These are phyloP conservation scores for Fraxinus anomala DNA, from an alignment of 257 asterid genomes.

Conservation along the genomic window DNA sequence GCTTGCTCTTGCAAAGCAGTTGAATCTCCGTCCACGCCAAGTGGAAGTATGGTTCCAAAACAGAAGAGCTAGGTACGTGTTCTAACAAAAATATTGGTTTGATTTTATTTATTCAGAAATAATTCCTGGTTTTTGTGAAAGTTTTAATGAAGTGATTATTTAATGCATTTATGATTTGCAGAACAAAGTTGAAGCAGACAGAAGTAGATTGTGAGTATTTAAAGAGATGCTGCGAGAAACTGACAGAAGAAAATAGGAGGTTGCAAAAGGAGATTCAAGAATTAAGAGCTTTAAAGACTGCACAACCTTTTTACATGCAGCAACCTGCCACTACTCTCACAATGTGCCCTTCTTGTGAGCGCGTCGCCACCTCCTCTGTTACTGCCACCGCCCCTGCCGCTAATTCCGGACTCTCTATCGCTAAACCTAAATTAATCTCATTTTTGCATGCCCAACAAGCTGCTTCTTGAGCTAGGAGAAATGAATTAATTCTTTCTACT, in stretches of 20 bases:
- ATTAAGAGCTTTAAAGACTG: constrained; percentile 73
- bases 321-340: constrained; percentile 87
- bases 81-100: too few relatives aligned
- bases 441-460: too few relatives aligned
- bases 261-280: constrained; percentile 84
- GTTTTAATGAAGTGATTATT: background rate
- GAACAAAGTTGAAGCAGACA: constrained; percentile 93
- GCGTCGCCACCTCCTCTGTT: constrained; percentile 53
- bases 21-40: too few relatives aligned
- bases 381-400: background rate
- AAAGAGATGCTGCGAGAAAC: constrained; percentile 75
- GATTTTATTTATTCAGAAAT: too few relatives aligned
- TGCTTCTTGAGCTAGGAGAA: too few relatives aligned
- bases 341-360: constrained; percentile 88
- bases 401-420: too few relatives aligned
- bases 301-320: constrained; percentile 87
- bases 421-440: too few relatives aligned
- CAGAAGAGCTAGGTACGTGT: too few relatives aligned
- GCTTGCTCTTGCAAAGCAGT: too few relatives aligned
- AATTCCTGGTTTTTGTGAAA: too few relatives aligned
- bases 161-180: constrained; percentile 19
- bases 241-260: constrained; percentile 85
- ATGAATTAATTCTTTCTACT: too few relatives aligned
- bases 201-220: constrained; percentile 92
- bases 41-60: too few relatives aligned